Percentiles rank a stretch among this genome's conserved stretches.
phyloP scores from a whole-genome alignment of 176 grass and related monocot genomes.

The Phragmites australis region DNA sequence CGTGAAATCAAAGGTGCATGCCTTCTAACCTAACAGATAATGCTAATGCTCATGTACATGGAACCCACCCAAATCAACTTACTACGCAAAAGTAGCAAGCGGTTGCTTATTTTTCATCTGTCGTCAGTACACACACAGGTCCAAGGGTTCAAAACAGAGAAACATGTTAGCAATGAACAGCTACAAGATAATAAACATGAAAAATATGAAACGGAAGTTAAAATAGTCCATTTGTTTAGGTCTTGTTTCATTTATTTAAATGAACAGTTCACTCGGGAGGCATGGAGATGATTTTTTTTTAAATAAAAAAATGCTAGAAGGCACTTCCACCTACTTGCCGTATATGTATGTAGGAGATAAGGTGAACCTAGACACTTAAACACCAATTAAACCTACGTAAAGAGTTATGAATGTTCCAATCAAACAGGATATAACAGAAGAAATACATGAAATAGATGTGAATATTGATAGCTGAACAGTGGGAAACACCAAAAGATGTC shows the following conservation, averaged over 20 bases:
- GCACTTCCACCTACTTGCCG: too few relatives aligned
- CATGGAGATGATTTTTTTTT: not conserved
- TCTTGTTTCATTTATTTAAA: too few relatives aligned
- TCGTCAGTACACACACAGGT: not conserved
- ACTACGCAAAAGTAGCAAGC: not conserved
- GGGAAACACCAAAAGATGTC: not conserved
- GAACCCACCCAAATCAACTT: conserved; percentile 10
- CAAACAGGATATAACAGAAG: not conserved
- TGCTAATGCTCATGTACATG: not conserved
- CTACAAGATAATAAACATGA: not conserved
- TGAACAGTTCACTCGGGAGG: not conserved
- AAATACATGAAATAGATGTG: not conserved
- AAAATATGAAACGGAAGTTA: too few relatives aligned
- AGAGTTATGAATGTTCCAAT: not conserved
- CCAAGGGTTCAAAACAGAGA: not conserved
- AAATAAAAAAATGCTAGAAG: not conserved
- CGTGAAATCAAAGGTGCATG: not conserved
- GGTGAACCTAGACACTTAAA: not conserved
- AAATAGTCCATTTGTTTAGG: not conserved
- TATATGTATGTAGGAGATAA: not conserved
- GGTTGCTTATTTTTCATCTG: not conserved
- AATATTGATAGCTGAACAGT: not conserved
- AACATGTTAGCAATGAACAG: not conserved
- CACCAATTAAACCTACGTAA: not conserved
- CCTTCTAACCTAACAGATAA: conserved; percentile 18